Evolutionary conservation across 1,284 basidiomycete species (phyloP).

Genomic region (Xerocomus minutiporus): DNA sequence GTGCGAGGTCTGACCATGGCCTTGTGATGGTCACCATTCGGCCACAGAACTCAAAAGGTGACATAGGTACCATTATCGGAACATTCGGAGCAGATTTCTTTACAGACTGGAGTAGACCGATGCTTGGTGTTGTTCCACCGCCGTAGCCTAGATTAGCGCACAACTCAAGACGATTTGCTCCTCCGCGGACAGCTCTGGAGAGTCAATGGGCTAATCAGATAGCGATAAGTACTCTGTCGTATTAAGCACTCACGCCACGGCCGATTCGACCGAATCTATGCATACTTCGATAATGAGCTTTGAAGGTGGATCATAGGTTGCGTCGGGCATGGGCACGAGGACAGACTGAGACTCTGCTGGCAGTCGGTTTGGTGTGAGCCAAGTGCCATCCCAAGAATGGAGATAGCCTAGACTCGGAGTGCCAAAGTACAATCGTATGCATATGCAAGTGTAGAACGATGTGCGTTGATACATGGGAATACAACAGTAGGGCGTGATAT

Average conservation of each 20-base stretch:
- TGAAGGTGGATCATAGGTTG: conserved; percentile 2
- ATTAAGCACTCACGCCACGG: conserved; percentile 50
- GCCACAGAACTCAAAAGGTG: neutral
- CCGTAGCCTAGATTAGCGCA: conserved; percentile 68
- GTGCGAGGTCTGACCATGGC: conserved; percentile 74
- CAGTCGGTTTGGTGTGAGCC: neutral
- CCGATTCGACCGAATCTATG: conserved; percentile 74
- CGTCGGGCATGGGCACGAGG: conserved; percentile 8
- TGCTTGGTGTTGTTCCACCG: conserved; percentile 74
- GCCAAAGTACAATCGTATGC: too few relatives aligned
- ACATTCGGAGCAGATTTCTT: conserved; percentile 43
- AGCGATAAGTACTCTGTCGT: neutral
- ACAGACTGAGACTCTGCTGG: too few relatives aligned
- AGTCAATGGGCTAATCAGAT: conserved; percentile 8
- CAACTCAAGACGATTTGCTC: conserved; percentile 74
- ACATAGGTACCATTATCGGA: conserved; percentile 65
- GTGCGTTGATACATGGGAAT: neutral
- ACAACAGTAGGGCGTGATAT: neutral
- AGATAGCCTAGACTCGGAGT: neutral
- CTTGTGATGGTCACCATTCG: conserved; percentile 35
- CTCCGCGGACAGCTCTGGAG: conserved; percentile 60
- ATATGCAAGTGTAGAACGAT: too few relatives aligned
- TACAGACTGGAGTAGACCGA: conserved; percentile 62
- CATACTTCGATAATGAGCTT: conserved; percentile 63
- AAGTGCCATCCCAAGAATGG: conserved; percentile 6